These are phyloP conservation scores for Lactifluus rugatus DNA, from an alignment of 768 basidiomycete species.

Conservation along the genomic window DNA sequence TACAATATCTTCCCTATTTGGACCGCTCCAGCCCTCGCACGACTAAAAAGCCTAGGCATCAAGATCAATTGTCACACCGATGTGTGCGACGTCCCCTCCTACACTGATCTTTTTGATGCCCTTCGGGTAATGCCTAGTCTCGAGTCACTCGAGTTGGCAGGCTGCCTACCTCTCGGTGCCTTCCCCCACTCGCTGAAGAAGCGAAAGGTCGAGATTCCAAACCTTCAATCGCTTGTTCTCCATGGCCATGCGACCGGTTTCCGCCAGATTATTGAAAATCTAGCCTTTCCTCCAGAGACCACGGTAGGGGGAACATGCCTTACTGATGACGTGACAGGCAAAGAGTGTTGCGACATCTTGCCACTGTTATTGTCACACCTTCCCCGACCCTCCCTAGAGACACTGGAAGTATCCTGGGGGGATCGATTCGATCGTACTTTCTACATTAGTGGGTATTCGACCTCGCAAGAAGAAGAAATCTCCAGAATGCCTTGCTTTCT, in stretches of 20 bases:
- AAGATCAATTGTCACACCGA: neutral
- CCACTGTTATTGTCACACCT: conserved; percentile 7
- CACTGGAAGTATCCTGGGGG: conserved; percentile 11
- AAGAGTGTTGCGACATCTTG: conserved; percentile 10
- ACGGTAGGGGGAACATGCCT: neutral
- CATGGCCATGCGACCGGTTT: neutral
- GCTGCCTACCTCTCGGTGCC: conserved; percentile 2
- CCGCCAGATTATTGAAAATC: neutral
- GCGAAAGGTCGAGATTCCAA: neutral
- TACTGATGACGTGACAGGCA: conserved; percentile 7
- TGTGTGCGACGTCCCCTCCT: neutral
- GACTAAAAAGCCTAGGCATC: neutral
- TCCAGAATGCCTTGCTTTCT: neutral
- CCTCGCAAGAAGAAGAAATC: neutral
- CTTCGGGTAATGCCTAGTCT: conserved; percentile 2
- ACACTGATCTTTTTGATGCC: conserved; percentile 4
- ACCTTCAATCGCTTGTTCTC: conserved; percentile 2
- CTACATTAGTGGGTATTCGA: conserved; percentile 1
- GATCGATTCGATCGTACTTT: conserved; percentile 6
- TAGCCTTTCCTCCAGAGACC: neutral
- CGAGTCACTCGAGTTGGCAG: neutral
- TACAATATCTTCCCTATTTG: neutral
- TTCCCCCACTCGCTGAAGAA: neutral
- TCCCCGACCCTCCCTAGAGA: conserved; percentile 9
- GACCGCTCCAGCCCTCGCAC: neutral